Percentiles rank a stretch among this genome's conserved stretches.
These are phyloP conservation scores for Pythium periplocum DNA, from an alignment of 352 stramenopile genomes.

Conservation along the genomic window DNA sequence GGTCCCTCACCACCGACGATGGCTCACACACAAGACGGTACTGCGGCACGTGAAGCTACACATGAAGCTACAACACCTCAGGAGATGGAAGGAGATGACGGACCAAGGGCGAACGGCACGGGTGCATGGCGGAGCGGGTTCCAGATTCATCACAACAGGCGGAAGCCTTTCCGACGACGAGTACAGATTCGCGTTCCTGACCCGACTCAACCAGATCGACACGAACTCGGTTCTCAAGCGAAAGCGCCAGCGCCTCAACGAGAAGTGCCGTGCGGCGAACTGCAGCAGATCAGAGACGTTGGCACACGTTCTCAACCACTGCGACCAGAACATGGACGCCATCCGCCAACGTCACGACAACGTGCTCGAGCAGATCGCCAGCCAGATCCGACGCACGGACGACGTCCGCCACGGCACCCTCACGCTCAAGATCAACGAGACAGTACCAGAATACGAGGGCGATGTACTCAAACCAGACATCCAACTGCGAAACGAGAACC, in stretches of 20 bases:
- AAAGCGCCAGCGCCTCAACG: not conserved
- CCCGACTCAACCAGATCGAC: conserved; percentile 9
- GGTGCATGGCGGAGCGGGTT: not conserved
- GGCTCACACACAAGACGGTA: conserved; percentile 1
- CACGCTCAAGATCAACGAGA: not conserved
- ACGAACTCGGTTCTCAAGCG: conserved; percentile 14
- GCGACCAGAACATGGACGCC: not conserved
- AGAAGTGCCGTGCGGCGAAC: conserved; percentile 2
- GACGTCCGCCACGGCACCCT: too few relatives aligned
- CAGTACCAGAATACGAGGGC: conserved; percentile 1
- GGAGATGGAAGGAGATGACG: not conserved
- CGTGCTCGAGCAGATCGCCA: not conserved
- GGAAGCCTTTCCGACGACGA: not conserved
- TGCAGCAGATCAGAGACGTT: conserved; percentile 5
- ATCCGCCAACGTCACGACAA: conserved; percentile 6
- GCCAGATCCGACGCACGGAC: not conserved
- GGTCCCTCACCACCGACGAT: not conserved
- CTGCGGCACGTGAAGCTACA: conserved; percentile 1
- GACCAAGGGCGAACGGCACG: not conserved
- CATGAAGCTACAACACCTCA: not conserved
- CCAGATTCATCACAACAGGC: not conserved
- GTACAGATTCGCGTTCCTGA: conserved; percentile 8
- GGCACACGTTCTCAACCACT: conserved; percentile 10
- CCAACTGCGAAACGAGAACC: not conserved
- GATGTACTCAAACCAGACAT: not conserved